Evolutionary conservation across 2,329 filamentous ascomycete genomes (phyloP), one percentile per base, ranked within the genome.

Genomic region (Trichoderma atrobrunneum): DNA sequence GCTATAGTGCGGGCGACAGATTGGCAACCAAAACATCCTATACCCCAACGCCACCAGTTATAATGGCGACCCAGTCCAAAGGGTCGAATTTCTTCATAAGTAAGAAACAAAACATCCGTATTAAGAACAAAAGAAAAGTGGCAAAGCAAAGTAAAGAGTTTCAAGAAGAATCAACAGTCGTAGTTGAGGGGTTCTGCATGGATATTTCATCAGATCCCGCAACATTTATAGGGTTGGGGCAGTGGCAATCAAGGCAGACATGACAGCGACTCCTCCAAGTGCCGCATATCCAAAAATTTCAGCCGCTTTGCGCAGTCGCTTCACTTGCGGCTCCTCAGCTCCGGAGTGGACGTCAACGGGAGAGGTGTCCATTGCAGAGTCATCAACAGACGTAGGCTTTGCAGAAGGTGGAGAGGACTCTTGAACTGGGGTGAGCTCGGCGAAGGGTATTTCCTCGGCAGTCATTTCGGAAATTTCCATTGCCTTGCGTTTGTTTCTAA

Each of bases 171-270:
- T 61, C 36, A 32, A 34, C 28, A 32, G 10, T 26, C 51, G 7
- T 26, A 36, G 5, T 7, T 6, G 34, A 56, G 34, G 32, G 30
- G 12, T 26, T 66, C 63, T 26, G 24, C 21, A 32, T 21, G 14
- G 32, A 56, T 5, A 28, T 32, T 21, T 18, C 36, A n/a, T 7
- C n/a, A 39, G 26, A 36, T 14, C 5, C 12, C 5, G 10, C 16
- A 48, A 70, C 30, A 5, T 24, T 76, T 54, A 79, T 21, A 78
- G 72, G 2, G 70, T 72, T 3, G 81, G 81, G 3, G 81, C 81
- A 3, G 81, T 83, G 24, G 80, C 81, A 65, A 83, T 83, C 43
- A 83, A 73, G 4, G 80, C 81, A 28, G 81, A 80, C 78, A 83
- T 79, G 51, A 82, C 81, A n/a, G 81, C 81, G 8, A 81, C 76